These are phyloP conservation scores for Nissolia schottii DNA, from an alignment of 306 rosid genomes.

Conservation along the genomic window DNA sequence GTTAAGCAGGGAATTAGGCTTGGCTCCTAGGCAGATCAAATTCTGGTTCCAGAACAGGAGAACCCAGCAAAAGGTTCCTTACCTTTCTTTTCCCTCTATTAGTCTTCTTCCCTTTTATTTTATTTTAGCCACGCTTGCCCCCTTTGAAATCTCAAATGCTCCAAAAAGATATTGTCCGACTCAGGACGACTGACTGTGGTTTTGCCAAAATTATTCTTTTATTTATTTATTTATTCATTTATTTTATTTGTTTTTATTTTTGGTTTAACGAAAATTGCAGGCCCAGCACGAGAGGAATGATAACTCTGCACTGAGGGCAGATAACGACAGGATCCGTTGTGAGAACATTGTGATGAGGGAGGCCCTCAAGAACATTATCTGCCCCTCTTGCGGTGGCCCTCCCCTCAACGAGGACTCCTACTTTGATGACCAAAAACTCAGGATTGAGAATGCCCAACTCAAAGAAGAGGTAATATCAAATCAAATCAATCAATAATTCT, in stretches of 20 bases:
- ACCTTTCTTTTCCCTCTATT: not conserved
- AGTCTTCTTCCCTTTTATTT: not conserved
- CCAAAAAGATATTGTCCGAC: too few species aligned
- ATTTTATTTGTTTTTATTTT: not conserved
- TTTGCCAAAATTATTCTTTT: not conserved
- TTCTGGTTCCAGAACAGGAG: constrained; percentile 98
- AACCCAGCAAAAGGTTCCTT: constrained; percentile 89
- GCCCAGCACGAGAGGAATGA: constrained; percentile 91
- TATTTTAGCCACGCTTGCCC: too few species aligned
- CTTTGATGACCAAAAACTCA: constrained; percentile 79
- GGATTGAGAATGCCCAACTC: constrained; percentile 83
- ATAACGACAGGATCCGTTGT: constrained; percentile 93
- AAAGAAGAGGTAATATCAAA: constrained; percentile 70
- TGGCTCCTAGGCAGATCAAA: constrained; percentile 98
- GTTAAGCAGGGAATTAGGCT: constrained; percentile 80
- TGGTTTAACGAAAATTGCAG: constrained; percentile 39
- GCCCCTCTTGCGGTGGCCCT: constrained; percentile 95
- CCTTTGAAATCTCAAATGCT: too few species aligned
- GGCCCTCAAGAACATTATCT: constrained; percentile 88
- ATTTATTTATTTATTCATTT: not conserved
- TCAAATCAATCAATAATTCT: not conserved
- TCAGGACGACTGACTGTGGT: too few species aligned
- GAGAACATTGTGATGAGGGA: constrained; percentile 92
- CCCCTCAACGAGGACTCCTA: constrained; percentile 69
- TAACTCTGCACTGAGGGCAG: constrained; percentile 67